Percentiles rank a stretch among this genome's conserved stretches.
Evolutionary conservation across 2,329 filamentous ascomycete genomes (phyloP).

Genomic region (Knoxdaviesia proteae): DNA sequence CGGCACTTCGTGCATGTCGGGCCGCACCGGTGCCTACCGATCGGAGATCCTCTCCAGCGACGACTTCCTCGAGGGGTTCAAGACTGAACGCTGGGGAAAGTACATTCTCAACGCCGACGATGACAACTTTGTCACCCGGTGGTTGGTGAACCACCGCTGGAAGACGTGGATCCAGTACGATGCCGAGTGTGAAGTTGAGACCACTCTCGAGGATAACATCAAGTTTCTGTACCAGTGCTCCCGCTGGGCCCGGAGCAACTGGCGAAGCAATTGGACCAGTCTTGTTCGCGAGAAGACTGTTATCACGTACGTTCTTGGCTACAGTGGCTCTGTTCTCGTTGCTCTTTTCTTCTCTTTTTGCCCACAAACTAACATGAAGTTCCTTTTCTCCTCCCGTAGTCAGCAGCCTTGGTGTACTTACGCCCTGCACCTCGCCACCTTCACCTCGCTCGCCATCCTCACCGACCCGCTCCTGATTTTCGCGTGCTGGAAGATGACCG

Average conservation of each 20-base stretch:
- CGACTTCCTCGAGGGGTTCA: constrained; percentile 73
- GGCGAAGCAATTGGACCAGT: constrained; percentile 90
- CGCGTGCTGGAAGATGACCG: constrained; percentile 48
- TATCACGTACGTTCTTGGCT: constrained; percentile 50
- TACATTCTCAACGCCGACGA: constrained; percentile 91
- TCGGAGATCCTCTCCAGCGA: constrained; percentile 71
- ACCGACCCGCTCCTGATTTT: constrained; percentile 55
- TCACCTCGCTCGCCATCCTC: constrained; percentile 69
- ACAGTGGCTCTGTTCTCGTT: constrained; percentile 1
- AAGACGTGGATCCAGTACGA: constrained; percentile 94
- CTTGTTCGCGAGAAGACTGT: constrained; percentile 67
- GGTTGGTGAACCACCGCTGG: constrained; percentile 82
- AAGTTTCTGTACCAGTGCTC: constrained; percentile 89
- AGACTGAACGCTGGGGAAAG: constrained; percentile 72
- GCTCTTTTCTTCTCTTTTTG: constrained; percentile 3
- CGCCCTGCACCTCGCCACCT: constrained; percentile 76
- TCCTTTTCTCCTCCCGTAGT: constrained; percentile 22
- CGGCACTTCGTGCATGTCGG: constrained; percentile 90
- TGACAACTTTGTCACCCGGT: constrained; percentile 94
- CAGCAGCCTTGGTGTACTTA: constrained; percentile 89
- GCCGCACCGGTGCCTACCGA: constrained; percentile 79
- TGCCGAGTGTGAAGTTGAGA: constrained; percentile 74
- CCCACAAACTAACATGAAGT: constrained; percentile 2
- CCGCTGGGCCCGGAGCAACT: constrained; percentile 91
- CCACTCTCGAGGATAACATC: constrained; percentile 70